These are phyloP conservation scores for Fraxinus pennsylvanica DNA, from an alignment of 257 asterid genomes.

Conservation along the genomic window DNA sequence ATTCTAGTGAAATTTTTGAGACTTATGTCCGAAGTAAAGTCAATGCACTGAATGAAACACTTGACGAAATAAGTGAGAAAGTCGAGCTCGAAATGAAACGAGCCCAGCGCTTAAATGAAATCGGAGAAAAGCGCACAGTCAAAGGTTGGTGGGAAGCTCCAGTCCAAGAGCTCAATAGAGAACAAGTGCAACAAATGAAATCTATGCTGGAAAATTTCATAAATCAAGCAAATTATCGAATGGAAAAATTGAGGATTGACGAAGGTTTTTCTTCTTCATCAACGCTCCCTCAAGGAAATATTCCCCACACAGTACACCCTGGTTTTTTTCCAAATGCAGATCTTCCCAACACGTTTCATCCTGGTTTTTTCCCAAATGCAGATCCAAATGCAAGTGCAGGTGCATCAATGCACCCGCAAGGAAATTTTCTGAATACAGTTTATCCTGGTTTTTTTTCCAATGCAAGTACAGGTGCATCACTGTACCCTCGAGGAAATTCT, in stretches of 20 bases:
- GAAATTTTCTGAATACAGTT: too few relatives aligned
- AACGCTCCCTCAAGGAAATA: not conserved
- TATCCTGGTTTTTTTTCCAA: too few relatives aligned
- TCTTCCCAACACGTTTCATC: too few relatives aligned
- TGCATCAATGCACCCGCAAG: not conserved
- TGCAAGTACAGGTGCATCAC: too few relatives aligned
- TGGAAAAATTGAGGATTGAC: not conserved
- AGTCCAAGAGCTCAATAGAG: not conserved
- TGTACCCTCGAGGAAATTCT: too few relatives aligned
- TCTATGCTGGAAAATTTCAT: not conserved
- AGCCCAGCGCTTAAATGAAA: conserved; percentile 1
- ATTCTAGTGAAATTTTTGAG: conserved; percentile 20
- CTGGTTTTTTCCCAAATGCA: too few relatives aligned
- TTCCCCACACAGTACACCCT: too few relatives aligned
- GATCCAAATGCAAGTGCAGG: too few relatives aligned
- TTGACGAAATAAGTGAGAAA: conserved; percentile 1
- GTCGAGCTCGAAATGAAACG: conserved; percentile 26
- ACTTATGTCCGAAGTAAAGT: conserved; percentile 27
- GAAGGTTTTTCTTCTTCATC: not conserved
- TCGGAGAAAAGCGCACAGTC: not conserved
- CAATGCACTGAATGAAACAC: conserved; percentile 17
- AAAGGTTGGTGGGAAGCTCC: conserved; percentile 15
- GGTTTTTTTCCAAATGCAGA: too few relatives aligned
- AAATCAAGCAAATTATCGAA: not conserved
- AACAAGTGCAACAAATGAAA: conserved; percentile 5